Percentiles rank a stretch among this genome's conserved stretches.
Evolutionary conservation across 345 rosid species (phyloP).

Genomic region (Carallia pectinifolia): DNA sequence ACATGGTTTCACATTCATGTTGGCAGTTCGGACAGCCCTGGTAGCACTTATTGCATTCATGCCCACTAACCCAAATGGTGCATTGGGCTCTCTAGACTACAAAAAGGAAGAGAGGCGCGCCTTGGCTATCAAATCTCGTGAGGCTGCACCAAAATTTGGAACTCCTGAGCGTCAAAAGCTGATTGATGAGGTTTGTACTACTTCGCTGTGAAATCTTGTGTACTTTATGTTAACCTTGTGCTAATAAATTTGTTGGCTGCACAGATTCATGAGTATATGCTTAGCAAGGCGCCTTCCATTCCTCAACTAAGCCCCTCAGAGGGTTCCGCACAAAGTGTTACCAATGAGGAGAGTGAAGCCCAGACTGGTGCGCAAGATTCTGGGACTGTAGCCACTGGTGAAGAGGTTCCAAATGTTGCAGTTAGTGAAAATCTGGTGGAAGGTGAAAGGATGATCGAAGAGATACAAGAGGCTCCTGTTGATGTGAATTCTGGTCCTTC

Average conservation of each 20-base stretch:
- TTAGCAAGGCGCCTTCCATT: slow-evolving; percentile 71
- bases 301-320: slow-evolving; percentile 38
- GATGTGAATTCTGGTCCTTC: slow-evolving; percentile 29
- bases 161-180: slow-evolving; percentile 81
- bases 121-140: slow-evolving; percentile 87
- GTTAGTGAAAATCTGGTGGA: slow-evolving; percentile 13
- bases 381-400: slow-evolving; percentile 16
- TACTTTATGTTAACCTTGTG: background rate
- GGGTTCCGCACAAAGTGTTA: slow-evolving; percentile 25
- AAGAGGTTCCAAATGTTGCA: slow-evolving; percentile 26
- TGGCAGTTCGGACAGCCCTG: slow-evolving; percentile 90
- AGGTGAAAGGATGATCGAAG: slow-evolving; percentile 44
- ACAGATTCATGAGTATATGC: slow-evolving; percentile 91
- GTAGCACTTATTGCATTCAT: slow-evolving; percentile 94
- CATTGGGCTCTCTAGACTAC: slow-evolving; percentile 89
- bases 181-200: slow-evolving; percentile 66
- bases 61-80: slow-evolving; percentile 97
- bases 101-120: slow-evolving; percentile 79
- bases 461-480: slow-evolving; percentile 36
- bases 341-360: slow-evolving; percentile 23
- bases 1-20: slow-evolving; percentile 6
- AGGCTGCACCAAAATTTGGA: slow-evolving; percentile 70
- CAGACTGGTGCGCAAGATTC: slow-evolving; percentile 19
- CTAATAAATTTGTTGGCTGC: slow-evolving; percentile 8
- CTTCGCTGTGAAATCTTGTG: background rate